These are phyloP conservation scores for Fusarium pseudocircinatum DNA, from an alignment of 2,329 filamentous ascomycete genomes.

Conservation along the genomic window DNA sequence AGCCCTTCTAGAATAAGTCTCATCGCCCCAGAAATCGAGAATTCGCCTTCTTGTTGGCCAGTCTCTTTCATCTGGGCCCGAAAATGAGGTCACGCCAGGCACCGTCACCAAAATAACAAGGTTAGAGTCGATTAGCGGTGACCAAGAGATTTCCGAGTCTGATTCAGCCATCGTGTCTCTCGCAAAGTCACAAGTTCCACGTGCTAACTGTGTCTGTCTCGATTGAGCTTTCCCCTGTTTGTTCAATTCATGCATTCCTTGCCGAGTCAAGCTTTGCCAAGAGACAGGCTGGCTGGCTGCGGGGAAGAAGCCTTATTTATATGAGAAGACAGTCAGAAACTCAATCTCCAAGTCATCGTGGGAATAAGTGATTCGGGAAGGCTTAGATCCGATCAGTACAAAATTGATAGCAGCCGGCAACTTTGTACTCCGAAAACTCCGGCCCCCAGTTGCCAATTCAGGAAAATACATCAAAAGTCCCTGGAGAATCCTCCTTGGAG, in stretches of 20 bases:
- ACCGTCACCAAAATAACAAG: conserved; percentile 10
- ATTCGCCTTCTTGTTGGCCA: neutral
- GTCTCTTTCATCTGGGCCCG: neutral
- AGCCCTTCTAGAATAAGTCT: conserved; percentile 17
- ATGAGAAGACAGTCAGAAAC: neutral
- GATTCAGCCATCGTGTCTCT: neutral
- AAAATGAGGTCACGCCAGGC: conserved; percentile 13
- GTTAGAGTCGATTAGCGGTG: conserved; percentile 8
- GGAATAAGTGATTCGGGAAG: neutral
- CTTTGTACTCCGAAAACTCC: conserved; percentile 26
- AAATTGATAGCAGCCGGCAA: neutral
- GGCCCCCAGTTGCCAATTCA: neutral
- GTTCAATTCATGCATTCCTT: neutral
- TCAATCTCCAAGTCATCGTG: neutral
- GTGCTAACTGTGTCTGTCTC: neutral
- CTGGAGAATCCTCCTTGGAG: conserved; percentile 19
- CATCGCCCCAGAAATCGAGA: neutral
- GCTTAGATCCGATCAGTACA: neutral
- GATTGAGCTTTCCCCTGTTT: neutral
- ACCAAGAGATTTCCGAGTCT: neutral
- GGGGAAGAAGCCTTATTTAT: neutral
- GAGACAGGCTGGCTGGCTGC: neutral
- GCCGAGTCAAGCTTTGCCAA: conserved; percentile 8
- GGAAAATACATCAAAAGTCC: conserved; percentile 16
- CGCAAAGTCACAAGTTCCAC: neutral